Percentiles rank a stretch among this genome's conserved stretches.
Evolutionary conservation across 352 stramenopile species (phyloP).

Genomic region (Phytophthora gonapodyides): DNA sequence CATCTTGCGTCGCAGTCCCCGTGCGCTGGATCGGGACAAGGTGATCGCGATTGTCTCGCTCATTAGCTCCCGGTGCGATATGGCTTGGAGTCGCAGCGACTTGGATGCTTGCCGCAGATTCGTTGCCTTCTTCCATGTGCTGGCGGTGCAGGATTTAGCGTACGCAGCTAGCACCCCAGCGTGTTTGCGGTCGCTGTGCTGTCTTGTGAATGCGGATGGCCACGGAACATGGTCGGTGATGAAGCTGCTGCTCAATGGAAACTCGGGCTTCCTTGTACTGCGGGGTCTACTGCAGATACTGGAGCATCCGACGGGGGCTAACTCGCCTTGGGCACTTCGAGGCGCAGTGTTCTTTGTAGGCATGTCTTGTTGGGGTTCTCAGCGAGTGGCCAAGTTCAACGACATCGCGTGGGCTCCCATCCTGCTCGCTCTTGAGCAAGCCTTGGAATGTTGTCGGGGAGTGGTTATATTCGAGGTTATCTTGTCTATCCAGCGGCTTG

Average conservation of each 20-base stretch:
- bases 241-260: conserved; percentile 74
- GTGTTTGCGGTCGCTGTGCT: conserved; percentile 79
- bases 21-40: conserved; percentile 60
- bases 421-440: conserved; percentile 63
- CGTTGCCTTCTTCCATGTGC: conserved; percentile 77
- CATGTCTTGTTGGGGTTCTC: conserved; percentile 89
- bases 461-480: conserved; percentile 90
- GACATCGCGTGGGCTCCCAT: conserved; percentile 78
- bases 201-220: conserved; percentile 83
- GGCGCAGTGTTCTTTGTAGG: conserved; percentile 88
- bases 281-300: conserved; percentile 73
- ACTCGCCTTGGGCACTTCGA: conserved; percentile 75
- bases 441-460: conserved; percentile 67
- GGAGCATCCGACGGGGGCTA: conserved; percentile 54
- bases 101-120: conserved; percentile 74
- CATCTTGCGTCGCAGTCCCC: conserved; percentile 65
- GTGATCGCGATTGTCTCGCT: conserved; percentile 74
- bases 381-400: conserved; percentile 75
- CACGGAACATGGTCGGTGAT: conserved; percentile 85
- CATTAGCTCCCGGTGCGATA: conserved; percentile 67
- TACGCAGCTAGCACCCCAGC: conserved; percentile 59
- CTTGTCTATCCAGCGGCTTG: conserved; percentile 79
- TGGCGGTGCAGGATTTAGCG: conserved; percentile 65
- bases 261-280: conserved; percentile 68
- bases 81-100: conserved; percentile 74